These are phyloP conservation scores for Backusella morwellensis DNA, from an alignment of 192 early-diverging fungal species.

Conservation along the genomic window DNA sequence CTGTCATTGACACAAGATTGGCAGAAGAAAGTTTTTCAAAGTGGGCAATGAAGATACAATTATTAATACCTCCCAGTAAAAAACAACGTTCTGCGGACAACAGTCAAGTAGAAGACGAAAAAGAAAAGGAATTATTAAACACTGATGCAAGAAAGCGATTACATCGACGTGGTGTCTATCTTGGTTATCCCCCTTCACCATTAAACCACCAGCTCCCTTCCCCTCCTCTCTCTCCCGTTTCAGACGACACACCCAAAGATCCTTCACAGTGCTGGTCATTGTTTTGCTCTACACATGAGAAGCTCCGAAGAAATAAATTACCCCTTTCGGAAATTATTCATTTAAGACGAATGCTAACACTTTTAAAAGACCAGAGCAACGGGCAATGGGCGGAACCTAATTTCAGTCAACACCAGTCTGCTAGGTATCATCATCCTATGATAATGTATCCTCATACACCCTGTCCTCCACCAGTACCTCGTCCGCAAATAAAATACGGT, in stretches of 20 bases:
- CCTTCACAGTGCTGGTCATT: background rate
- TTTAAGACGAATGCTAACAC: background rate
- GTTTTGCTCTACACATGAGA: background rate
- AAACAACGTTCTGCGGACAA: background rate
- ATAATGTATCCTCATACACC: background rate
- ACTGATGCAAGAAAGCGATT: background rate
- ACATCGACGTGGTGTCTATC: background rate
- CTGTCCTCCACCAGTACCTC: background rate
- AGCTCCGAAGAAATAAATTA: slow-evolving; percentile 1
- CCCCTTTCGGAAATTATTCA: slow-evolving; percentile 2
- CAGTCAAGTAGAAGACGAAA: background rate
- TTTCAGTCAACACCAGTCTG: background rate
- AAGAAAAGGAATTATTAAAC: background rate
- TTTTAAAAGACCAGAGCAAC: background rate
- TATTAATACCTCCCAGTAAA: background rate
- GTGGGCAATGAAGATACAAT: background rate
- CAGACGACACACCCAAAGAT: background rate
- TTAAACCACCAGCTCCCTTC: background rate
- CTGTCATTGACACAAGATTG: background rate
- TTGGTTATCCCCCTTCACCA: background rate
- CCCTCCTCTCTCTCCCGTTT: background rate
- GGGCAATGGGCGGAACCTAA: background rate
- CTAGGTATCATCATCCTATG: background rate
- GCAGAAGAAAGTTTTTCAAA: background rate
- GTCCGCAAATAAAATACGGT: background rate